Evolutionary conservation across 106 monocot genomes (phyloP).

Genomic region (Vanilla planifolia): DNA sequence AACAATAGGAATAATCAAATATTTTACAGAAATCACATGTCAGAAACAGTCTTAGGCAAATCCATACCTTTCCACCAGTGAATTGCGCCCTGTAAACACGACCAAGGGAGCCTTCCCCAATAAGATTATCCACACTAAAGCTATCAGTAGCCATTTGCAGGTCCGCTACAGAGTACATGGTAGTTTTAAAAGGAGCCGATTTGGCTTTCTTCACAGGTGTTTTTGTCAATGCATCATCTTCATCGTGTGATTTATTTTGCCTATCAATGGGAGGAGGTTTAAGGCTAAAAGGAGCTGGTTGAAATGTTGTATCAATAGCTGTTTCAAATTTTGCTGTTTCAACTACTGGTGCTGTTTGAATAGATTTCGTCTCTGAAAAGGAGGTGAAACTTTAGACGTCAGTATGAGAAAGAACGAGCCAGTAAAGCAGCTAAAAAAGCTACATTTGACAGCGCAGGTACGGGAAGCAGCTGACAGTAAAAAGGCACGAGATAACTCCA

Average conservation of each 20-base stretch:
- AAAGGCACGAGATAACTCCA: too few relatives aligned
- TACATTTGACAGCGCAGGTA: too few relatives aligned
- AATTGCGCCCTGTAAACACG: constrained; percentile 62
- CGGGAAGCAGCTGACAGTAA: too few relatives aligned
- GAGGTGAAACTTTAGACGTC: neutral
- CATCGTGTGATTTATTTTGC: constrained; percentile 39
- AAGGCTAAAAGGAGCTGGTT: constrained; percentile 33
- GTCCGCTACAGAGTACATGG: constrained; percentile 57
- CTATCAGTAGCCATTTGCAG: constrained; percentile 63
- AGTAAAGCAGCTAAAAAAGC: too few relatives aligned
- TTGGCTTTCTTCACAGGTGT: constrained; percentile 17
- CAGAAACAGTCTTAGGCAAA: neutral
- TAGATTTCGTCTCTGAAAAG: constrained; percentile 38
- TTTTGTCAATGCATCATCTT: constrained; percentile 35
- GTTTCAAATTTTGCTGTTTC: constrained; percentile 14
- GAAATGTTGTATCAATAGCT: constrained; percentile 9
- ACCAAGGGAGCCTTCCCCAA: constrained; percentile 57
- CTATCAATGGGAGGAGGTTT: constrained; percentile 47
- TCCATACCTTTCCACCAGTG: constrained; percentile 47
- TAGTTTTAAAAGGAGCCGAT: constrained; percentile 23
- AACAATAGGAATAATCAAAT: neutral
- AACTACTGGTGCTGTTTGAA: constrained; percentile 20
- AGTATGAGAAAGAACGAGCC: too few relatives aligned
- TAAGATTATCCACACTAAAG: constrained; percentile 52
- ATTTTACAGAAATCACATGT: neutral